These are phyloP conservation scores for Bruguiera gymnorhiza DNA, from an alignment of 345 rosid genomes.

Conservation along the genomic window DNA sequence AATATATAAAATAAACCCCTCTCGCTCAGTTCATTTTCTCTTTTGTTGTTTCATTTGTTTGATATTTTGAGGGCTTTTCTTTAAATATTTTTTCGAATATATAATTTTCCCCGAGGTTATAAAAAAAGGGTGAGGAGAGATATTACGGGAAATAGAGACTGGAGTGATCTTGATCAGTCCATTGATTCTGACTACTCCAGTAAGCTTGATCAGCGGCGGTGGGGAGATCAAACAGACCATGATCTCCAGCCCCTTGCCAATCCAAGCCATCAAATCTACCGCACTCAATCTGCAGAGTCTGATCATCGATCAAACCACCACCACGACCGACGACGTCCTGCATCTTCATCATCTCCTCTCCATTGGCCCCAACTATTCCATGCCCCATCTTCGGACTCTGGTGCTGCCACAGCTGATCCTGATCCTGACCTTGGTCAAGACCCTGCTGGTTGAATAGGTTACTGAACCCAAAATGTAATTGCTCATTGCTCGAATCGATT, in stretches of 20 bases:
- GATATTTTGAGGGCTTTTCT: background rate
- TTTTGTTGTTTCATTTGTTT: slow-evolving; percentile 9
- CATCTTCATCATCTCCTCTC: slow-evolving; percentile 27
- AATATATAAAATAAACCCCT: no score
- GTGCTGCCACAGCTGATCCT: background rate
- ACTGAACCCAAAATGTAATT: slow-evolving; percentile 47
- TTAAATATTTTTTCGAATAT: background rate
- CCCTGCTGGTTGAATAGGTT: slow-evolving; percentile 31
- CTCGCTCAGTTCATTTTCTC: slow-evolving; percentile 9
- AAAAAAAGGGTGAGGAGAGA: slow-evolving; percentile 16
- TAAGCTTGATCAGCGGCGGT: slow-evolving; percentile 64
- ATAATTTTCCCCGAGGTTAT: slow-evolving; percentile 1
- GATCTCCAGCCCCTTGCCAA: slow-evolving; percentile 67
- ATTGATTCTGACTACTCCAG: slow-evolving; percentile 85
- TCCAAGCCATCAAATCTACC: slow-evolving; percentile 61
- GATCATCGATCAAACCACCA: slow-evolving; percentile 44
- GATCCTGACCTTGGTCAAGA: background rate
- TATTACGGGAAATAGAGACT: slow-evolving; percentile 71
- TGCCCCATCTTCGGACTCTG: slow-evolving; percentile 33
- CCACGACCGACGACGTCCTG: slow-evolving; percentile 15
- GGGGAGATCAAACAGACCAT: slow-evolving; percentile 64
- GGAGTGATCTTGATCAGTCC: slow-evolving; percentile 62
- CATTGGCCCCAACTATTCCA: slow-evolving; percentile 16
- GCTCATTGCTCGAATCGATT: slow-evolving; percentile 46
- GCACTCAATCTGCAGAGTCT: slow-evolving; percentile 41